These are phyloP conservation scores for Sclerotinia glacialis DNA, from an alignment of 2,329 filamentous ascomycete species.

Conservation along the genomic window DNA sequence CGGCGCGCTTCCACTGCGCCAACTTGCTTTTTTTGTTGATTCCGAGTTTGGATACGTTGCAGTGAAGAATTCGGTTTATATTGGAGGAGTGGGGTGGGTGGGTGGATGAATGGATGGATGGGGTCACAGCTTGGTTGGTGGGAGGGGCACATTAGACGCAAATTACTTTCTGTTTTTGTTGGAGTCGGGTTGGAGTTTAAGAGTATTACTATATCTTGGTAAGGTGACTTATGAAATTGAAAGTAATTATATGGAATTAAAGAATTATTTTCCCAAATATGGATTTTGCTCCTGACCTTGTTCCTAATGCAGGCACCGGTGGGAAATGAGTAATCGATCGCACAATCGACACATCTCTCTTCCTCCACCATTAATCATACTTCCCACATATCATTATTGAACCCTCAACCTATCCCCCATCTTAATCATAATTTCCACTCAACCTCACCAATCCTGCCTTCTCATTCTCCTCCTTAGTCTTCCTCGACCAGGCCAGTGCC, in stretches of 20 bases:
- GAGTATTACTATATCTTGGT: too few relatives aligned
- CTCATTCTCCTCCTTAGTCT: conserved; percentile 57
- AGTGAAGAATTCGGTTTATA: rapidly evolving
- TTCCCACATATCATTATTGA: background rate
- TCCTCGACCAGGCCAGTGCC: conserved; percentile 57
- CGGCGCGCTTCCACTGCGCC: conserved; percentile 42
- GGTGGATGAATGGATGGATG: background rate
- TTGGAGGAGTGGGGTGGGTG: background rate
- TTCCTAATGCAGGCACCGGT: too few relatives aligned
- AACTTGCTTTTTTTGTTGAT: conserved; percentile 34
- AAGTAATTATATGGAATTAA: too few relatives aligned
- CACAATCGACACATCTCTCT: background rate
- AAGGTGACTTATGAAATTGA: too few relatives aligned
- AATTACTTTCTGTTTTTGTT: too few relatives aligned
- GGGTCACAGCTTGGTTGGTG: too few relatives aligned
- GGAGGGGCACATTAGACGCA: too few relatives aligned
- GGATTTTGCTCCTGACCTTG: too few relatives aligned
- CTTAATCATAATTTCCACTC: conserved; percentile 34
- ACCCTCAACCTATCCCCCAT: background rate
- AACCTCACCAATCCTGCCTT: conserved; percentile 52
- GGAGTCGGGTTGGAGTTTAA: too few relatives aligned
- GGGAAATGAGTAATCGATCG: too few relatives aligned
- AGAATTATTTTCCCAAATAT: too few relatives aligned
- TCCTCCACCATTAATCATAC: background rate
- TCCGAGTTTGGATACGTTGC: background rate